Evolutionary conservation across 192 early-diverging fungal species (phyloP).

Genomic region (Gigaspora rosea): DNA sequence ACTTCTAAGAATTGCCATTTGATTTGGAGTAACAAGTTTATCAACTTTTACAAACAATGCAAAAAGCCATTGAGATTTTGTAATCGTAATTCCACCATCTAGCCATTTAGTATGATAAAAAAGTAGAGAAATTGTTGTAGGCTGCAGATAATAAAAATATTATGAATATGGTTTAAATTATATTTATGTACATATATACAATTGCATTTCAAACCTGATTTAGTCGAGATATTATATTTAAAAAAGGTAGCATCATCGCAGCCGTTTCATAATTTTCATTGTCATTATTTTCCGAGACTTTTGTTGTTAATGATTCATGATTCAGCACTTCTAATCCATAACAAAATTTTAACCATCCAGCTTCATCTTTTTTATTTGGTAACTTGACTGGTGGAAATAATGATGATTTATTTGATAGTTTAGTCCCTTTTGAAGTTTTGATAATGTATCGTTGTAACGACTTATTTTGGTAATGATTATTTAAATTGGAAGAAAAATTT

Average conservation of each 20-base stretch:
- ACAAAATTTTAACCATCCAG: constrained; percentile 29
- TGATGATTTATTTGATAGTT: neutral
- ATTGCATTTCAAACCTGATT: constrained; percentile 6
- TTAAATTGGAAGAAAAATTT: neutral
- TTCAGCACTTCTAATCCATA: constrained; percentile 2
- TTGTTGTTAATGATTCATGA: neutral
- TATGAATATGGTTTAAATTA: neutral
- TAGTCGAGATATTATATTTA: constrained; percentile 21
- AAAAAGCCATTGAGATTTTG: constrained; percentile 41
- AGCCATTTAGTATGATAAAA: constrained; percentile 31
- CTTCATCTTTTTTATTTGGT: constrained; percentile 6
- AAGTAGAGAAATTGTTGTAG: constrained; percentile 26
- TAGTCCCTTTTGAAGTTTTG: neutral
- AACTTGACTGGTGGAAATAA: neutral
- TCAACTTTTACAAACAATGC: constrained; percentile 40
- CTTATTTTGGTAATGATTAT: too few relatives aligned
- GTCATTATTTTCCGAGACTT: neutral
- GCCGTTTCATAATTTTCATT: neutral
- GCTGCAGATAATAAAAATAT: neutral
- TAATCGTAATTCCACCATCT: neutral
- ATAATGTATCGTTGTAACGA: too few relatives aligned
- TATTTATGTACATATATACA: neutral
- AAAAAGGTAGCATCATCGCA: neutral
- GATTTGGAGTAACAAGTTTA: constrained; percentile 38
- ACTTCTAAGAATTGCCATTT: constrained; percentile 37